Base-by-base conservation (phyloP, 495 filamentous ascomycete species). In the Neurospora hispaniola region DNA sequence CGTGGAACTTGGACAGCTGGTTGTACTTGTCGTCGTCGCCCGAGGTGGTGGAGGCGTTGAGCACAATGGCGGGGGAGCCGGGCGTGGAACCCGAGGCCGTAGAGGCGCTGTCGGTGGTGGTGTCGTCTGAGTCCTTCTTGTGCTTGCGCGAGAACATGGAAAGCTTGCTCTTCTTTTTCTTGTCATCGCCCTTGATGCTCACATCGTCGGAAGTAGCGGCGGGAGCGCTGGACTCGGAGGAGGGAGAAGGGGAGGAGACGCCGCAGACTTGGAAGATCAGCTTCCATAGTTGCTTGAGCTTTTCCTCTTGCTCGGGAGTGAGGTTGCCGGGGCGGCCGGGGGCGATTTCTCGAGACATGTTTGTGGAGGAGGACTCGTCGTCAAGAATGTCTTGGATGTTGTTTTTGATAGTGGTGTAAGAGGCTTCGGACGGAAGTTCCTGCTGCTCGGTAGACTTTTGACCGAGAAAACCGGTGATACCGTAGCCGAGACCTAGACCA, bases 21-120 rank as follows among this genome's bases (percentile, higher is more conserved):
- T 94, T 93, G 80, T 96, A 94, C 84, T 99, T 98, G 82, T 98
- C 96, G 72, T 97, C 91, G 27, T 92, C 90, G 62, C 82, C 83
- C 35, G 83, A 77, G 73, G 82, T 83, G 73, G 84, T 77, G 27
- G 23, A 31, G 48, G 74, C 71, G 18, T 80, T 80, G 20, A 84
- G 71, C 31, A 72, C 35, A 10, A 78, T 69, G 1, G 75, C 27
- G 31, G 72, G 66, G 10, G 71, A 12, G 62, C 69, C 54, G 7
- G 74, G 42, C 7, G 75, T 16, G 27, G 70, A 48, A 5, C 23
- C 42, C 10, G 71, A 42, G 41, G 66, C 69, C 18, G 71, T 59
- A 71, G 73, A 14, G 48, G 76, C 68, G 20, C 81, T 73, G 16
- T 84, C 74, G 1, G 80, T 79, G 62, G 78, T 27, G 46, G 46